Conservation (phyloP, 345 rosid species). For the Mangifera indica region DNA sequence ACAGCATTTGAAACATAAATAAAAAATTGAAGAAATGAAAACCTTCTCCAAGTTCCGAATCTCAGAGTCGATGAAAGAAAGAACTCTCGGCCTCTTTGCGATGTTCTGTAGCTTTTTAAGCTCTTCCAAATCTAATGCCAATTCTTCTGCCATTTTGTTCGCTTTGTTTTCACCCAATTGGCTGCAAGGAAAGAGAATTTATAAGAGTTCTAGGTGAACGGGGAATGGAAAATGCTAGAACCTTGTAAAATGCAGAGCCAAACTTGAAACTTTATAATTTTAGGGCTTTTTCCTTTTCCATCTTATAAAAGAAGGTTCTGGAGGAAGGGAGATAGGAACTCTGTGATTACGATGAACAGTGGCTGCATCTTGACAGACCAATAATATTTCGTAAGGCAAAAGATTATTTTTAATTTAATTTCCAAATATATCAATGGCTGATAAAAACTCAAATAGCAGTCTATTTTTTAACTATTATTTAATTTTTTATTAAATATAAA, state of each 20-base stretch:
- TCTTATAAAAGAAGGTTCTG: not conserved
- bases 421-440: no score
- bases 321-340: not conserved
- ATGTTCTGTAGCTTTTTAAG: constrained; percentile 63
- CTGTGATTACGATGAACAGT: not conserved
- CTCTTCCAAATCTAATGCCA: constrained; percentile 71
- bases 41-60: constrained; percentile 76
- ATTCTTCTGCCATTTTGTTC: constrained; percentile 60
- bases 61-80: constrained; percentile 62
- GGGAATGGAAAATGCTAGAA: constrained; percentile 11
- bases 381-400: no score
- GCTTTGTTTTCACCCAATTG: not conserved
- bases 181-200: no score
- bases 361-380: not conserved
- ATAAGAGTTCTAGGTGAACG: not conserved
- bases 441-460: no score
- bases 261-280: not conserved
- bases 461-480: no score
- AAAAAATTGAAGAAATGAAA: not conserved
- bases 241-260: not conserved
- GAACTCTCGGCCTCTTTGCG: constrained; percentile 74
- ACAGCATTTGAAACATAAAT: not conserved
- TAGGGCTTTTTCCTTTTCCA: constrained; percentile 6
- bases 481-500: no score
- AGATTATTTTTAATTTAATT: no score